phyloP scores from a whole-genome alignment of 2,329 filamentous ascomycete genomes.

The Clarireedia sp. region DNA sequence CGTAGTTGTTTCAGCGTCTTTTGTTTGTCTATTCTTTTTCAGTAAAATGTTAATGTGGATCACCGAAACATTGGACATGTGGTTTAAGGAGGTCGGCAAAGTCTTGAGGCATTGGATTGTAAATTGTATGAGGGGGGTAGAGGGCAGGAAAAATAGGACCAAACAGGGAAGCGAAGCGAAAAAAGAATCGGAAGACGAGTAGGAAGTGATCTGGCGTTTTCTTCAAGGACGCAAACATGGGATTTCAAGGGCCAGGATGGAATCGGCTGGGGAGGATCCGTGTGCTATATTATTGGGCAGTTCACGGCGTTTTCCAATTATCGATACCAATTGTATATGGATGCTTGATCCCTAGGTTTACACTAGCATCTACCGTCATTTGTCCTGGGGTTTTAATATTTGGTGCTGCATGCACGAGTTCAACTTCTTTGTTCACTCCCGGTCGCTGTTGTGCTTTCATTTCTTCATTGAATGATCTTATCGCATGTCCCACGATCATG shows the following conservation, averaged over 20 bases:
- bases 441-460: too few relatives aligned
- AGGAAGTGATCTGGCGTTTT: background rate
- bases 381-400: too few relatives aligned
- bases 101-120: slow-evolving; percentile 4
- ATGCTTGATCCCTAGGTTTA: too few relatives aligned
- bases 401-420: too few relatives aligned
- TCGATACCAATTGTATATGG: too few relatives aligned
- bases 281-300: background rate
- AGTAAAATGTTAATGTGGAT: slow-evolving; percentile 38
- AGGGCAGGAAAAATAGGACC: background rate
- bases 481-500: too few relatives aligned
- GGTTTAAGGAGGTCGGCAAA: slow-evolving; percentile 13
- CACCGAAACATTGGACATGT: slow-evolving; percentile 36
- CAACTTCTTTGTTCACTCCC: too few relatives aligned
- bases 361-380: too few relatives aligned
- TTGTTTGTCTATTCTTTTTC: slow-evolving; percentile 49
- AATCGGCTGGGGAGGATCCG: background rate
- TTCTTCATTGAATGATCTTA: too few relatives aligned
- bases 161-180: background rate
- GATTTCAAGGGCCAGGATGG: too few relatives aligned
- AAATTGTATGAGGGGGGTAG: background rate
- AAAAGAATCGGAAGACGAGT: background rate
- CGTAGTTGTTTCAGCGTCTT: slow-evolving; percentile 51
- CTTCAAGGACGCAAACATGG: too few relatives aligned
- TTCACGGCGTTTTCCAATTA: too few relatives aligned